phyloP scores from a whole-genome alignment of 176 grass and related monocot species.

The Avena sativa region DNA sequence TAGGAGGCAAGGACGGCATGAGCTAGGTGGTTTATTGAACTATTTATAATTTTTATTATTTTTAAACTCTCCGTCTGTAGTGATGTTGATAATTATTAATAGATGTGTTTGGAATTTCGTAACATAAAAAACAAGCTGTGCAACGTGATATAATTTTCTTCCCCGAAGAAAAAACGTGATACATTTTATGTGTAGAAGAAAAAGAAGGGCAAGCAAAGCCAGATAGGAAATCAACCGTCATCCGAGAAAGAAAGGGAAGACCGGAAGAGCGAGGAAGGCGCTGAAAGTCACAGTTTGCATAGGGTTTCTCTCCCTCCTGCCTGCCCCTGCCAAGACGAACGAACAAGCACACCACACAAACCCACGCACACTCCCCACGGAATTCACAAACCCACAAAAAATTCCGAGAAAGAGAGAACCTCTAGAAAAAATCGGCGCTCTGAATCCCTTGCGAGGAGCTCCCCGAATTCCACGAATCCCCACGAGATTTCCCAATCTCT shows the following conservation, averaged over 20 bases:
- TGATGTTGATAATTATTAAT: no score
- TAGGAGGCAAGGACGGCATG: no score
- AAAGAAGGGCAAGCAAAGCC: neutral
- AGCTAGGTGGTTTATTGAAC: no score
- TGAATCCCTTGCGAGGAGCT: conserved; percentile 18
- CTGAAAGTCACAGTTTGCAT: conserved; percentile 51
- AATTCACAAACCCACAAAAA: conserved; percentile 49
- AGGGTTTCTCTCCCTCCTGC: conserved; percentile 51
- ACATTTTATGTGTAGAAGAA: neutral
- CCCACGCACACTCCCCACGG: conserved; percentile 25
- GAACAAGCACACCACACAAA: conserved; percentile 50
- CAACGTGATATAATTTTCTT: neutral
- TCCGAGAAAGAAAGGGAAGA: neutral
- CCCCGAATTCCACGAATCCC: conserved; percentile 44
- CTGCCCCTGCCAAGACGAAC: conserved; percentile 30
- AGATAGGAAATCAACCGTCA: conserved; percentile 44
- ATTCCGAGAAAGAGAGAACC: conserved; percentile 21
- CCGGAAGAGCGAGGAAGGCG: neutral
- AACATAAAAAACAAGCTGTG: no score
- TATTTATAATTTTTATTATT: no score
- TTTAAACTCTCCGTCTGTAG: no score
- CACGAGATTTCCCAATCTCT: conserved; percentile 41
- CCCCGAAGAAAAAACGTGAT: neutral
- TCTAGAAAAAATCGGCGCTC: conserved; percentile 40
- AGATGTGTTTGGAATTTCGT: no score